Base-by-base conservation (phyloP, 768 basidiomycete species). In the Lactarius pseudohatsudake region DNA sequence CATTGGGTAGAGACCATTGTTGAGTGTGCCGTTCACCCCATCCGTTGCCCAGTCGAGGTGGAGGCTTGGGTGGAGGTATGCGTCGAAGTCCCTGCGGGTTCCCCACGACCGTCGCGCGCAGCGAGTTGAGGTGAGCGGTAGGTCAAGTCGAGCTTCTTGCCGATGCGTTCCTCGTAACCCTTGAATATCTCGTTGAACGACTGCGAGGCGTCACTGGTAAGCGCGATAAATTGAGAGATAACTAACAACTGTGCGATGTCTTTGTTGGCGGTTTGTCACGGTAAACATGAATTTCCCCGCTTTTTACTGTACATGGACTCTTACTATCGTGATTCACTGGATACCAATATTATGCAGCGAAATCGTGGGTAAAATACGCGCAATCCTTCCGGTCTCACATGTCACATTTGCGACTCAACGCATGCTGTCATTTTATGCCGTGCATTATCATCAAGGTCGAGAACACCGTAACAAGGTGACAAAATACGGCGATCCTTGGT, bases 121-220 rank as follows among this genome's bases (percentile, higher is more conserved):
- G 62, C 1, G 64, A 69, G n/a, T 59, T 64, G 15, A 58, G 5
- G 5, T 15, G 68, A 11, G 28, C 55, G 56, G 45, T 65, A 70
- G 2, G 59, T 59, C n/a, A 69, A 58, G 34, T 59, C 67, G 15
- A 70, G 38, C 32, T 70, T 69, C 58, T 22, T 65, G 50, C 67
- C 71, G 4, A 47, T 70, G 30, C 62, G 65, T 38, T 59, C 43
- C 28, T 70, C 61, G 40, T 72, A 72, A 28, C 26, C 38, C 4
- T 56, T 43, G 38, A 72, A 60, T 50, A 72, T 61, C 30, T 72
- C 59, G 50, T 72, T 70, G 63, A 70, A 67, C 1, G 71, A 61
- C 69, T 70, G 32, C 2, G 18, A 32, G 0, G 22, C 4, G 13
- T 62, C 18, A 32, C 36, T 38, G 3, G 55, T 65, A 40, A 61